Base-by-base conservation (phyloP, 2,329 filamentous ascomycete genomes). In the Aspergillus ochraceus region DNA sequence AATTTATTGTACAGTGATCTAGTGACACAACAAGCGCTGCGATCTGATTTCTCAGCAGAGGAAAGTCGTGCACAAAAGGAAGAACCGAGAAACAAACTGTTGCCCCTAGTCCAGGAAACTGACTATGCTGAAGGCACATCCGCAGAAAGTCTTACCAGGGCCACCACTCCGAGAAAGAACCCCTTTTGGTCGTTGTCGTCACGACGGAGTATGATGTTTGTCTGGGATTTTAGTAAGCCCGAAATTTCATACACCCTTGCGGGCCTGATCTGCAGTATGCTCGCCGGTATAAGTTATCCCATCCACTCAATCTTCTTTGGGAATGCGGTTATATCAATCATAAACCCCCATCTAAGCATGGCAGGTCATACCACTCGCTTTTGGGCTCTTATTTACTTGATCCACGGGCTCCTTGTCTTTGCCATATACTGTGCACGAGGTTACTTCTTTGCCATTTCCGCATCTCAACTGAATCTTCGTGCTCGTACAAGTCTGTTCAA, bases 291-390 rank as follows among this genome's bases (percentile, higher is more conserved):
- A 26, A 49, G 50, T n/a, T 62, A 55, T 39, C 60, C 60, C 6
- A 24, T 60, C 17, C 60, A 62, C 29, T 57, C 60, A 6, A 58
- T 60, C n/a, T 60, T 57, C 54, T 62, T 62, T 29, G 60, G 60
- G 1, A 62, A 62, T 29, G 60, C 57, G 11, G 47, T 62, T 29
- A 60, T 60, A 22, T 62, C 60, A 14, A 62, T 62, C 19, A 36
- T 60, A n/a, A 45, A 20, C n/a, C 49, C 60, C 8, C 3, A 2
- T 42, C 57, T 60, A 12, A 62, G 57, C 20, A 62, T 54, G 6
- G 60, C 54, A 22, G 51, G 57, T 8, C 57, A 60, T 42, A 29
- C 24, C 49, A 47, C 24, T 20, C 47, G 51, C n/a, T 64, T 60
- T 22, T 64, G 62, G 62, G 52, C 60, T 5, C 36, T 30, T 8